Percentiles rank a stretch among this genome's conserved stretches.
Evolutionary conservation across 2,329 filamentous ascomycete species (phyloP).

Genomic region (Nakataea oryzae): DNA sequence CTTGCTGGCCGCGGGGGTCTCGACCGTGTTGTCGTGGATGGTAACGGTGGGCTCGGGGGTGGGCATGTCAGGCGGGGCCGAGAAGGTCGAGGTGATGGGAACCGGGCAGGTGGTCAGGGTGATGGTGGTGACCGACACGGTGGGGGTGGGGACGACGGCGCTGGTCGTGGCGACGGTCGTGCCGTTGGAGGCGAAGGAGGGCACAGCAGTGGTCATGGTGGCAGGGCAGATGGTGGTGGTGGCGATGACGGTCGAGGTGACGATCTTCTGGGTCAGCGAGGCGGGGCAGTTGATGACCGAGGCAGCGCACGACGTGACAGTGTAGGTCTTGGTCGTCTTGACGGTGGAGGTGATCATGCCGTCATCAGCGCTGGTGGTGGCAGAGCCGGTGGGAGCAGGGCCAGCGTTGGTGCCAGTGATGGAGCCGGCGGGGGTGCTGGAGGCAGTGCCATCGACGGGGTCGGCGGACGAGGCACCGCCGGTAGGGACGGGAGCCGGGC

Average conservation of each 20-base stretch:
- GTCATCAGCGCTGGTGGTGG: not conserved
- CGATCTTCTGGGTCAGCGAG: slow-evolving; percentile 13
- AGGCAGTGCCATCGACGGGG: not conserved
- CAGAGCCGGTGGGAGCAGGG: not conserved
- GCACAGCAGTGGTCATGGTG: slow-evolving; percentile 5
- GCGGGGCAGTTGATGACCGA: slow-evolving; percentile 19
- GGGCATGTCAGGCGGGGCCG: slow-evolving; percentile 7
- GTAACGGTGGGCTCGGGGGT: slow-evolving; percentile 10
- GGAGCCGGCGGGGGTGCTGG: not conserved
- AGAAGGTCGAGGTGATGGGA: slow-evolving; percentile 13
- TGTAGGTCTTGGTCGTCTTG: slow-evolving; percentile 15
- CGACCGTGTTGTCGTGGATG: slow-evolving; percentile 7
- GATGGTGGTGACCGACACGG: slow-evolving; percentile 10
- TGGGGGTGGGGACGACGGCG: slow-evolving; percentile 5
- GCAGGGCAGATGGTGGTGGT: slow-evolving; percentile 17
- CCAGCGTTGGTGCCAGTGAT: not conserved
- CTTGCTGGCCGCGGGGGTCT: too few species aligned
- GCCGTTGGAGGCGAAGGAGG: not conserved
- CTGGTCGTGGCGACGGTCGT: slow-evolving; percentile 1
- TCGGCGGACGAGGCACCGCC: not conserved
- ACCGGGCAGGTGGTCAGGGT: slow-evolving; percentile 11
- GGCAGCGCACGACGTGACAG: slow-evolving; percentile 18
- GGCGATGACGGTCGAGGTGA: slow-evolving; percentile 14
- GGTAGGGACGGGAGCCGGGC: too few species aligned
- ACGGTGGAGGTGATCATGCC: slow-evolving; percentile 12